These are phyloP conservation scores for Aegilops bicornis DNA, from an alignment of 176 grass and related monocot genomes.

Conservation along the genomic window DNA sequence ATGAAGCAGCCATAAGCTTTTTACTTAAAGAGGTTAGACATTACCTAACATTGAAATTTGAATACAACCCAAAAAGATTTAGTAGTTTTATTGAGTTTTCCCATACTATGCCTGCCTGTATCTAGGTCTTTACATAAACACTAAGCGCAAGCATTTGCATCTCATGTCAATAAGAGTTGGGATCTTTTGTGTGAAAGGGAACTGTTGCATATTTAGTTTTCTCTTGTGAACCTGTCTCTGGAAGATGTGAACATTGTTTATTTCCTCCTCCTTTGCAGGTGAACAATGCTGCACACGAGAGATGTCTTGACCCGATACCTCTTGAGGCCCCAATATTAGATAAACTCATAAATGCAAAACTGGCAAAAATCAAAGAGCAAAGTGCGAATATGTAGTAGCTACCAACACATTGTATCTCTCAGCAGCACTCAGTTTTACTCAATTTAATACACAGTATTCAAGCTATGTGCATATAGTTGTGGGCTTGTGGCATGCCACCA, in stretches of 20 bases:
- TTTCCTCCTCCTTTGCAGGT: slow-evolving; percentile 55
- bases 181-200: slow-evolving; percentile 8
- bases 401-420: not conserved
- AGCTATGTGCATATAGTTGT: slow-evolving; percentile 12
- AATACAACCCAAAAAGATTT: not conserved
- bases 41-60: not conserved
- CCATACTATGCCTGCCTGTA: slow-evolving; percentile 15
- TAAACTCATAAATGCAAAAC: slow-evolving; percentile 87
- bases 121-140: not conserved
- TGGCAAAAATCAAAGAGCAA: slow-evolving; percentile 75
- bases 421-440: slow-evolving; percentile 3
- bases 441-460: slow-evolving; percentile 24
- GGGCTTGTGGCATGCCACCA: slow-evolving; percentile 7
- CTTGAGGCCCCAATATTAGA: slow-evolving; percentile 93
- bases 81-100: not conserved
- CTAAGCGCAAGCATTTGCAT: not conserved
- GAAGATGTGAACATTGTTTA: slow-evolving; percentile 8
- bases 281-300: slow-evolving; percentile 91
- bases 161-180: not conserved
- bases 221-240: not conserved
- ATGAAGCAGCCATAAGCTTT: slow-evolving; percentile 88
- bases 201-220: not conserved
- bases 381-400: slow-evolving; percentile 37
- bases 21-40: slow-evolving; percentile 93
- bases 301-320: slow-evolving; percentile 92